Evolutionary conservation across 1,284 basidiomycete species (phyloP), one percentile per base, ranked within the genome.

Genomic region (Trametes polyzona): DNA sequence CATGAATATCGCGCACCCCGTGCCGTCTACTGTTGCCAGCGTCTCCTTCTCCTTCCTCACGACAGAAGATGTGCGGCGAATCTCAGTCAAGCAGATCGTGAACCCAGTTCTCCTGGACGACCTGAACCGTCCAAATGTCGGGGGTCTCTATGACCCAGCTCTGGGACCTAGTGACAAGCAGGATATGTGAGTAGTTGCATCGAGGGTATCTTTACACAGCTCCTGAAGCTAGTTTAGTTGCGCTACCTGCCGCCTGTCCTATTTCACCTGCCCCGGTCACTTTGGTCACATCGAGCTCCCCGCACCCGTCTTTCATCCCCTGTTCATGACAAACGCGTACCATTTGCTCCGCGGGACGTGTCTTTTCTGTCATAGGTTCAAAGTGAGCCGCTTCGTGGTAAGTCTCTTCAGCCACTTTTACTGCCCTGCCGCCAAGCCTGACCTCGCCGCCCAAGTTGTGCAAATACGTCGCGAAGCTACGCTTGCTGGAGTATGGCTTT

Each of bases 231-330:
- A 44, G 52, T n/a, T 57, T 35, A 98, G 96, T 61, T 99, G 97
- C 74, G 80, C 91, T 65, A 98, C 97, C 74, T 99, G 97, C 73
- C 88, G 85, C 55, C 83, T 96, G 64, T 92, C 87, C 47, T 95
- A 93, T 69, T 98, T 90, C 75, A 88, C 90, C 59, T 99, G 97
- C 73, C 96, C 97, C 0, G 97, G 97, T 7, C 97, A 99, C 75
- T 99, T 93, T 78, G 97, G 97, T n/a, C 97, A 99, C 75, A 96
- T 99, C 64, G 95, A 98, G 67, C 86, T 99, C 6, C 95, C 97
- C 10, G 84, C 92, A 19, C 95, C 97, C 24, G 93, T 99, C 12
- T 99, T 93, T 72, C 96, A 99, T 71, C 97, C 97, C 0, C 79
- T 99, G 27, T 99, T 98, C 76, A 95, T 99, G 88, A 82, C 83